Base-by-base conservation (phyloP, 495 filamentous ascomycete species). In the Xylaria scruposa region DNA sequence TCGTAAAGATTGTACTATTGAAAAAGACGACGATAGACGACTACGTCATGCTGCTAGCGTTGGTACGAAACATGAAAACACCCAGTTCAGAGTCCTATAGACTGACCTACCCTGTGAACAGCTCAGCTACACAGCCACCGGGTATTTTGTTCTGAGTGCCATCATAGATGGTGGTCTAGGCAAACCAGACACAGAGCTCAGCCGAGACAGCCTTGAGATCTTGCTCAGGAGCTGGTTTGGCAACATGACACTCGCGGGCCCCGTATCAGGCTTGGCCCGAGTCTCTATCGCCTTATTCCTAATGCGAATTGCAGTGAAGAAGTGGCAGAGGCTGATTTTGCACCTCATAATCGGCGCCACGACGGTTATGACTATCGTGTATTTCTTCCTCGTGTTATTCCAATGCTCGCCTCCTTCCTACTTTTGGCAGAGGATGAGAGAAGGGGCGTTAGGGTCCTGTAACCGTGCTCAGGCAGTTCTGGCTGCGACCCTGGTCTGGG, bases 211-310 rank as follows among this genome's bases (percentile, higher is more conserved):
- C 2, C 68, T 70, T 46, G 73, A 66, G 36, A 68, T 73, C 46
- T 67, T 72, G 42, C 68, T 78, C 21, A 58, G 72, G 33, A 72
- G 70, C 8, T 78, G 76, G 78, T 78, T 75, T 33, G 67, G 79
- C 61, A 79, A 78, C 70, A 81, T 81, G 62, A 70, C 78, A 15
- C 68, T 81, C 42, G 83, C 83, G 59, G 75, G 77, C 1, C 72
- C 78, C 0, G 74, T 82, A 2, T 84, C 82, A 15, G 75, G 80
- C 33, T 73, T 80, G 19, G 75, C 80, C 36, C 79, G 84, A 12
- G 70, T 81, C 10, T 82, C 83, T 4, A 79, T 85, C 53, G 79
- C 79, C 26, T 71, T 84, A 6, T 83, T 84, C 63, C 78, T 85
- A 15, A 72, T 84, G 10, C 79, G 83, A 8, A 73, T 85, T 31